phyloP scores from a whole-genome alignment of 139 green algal species.

The Mesotaenium endlicherianum region DNA sequence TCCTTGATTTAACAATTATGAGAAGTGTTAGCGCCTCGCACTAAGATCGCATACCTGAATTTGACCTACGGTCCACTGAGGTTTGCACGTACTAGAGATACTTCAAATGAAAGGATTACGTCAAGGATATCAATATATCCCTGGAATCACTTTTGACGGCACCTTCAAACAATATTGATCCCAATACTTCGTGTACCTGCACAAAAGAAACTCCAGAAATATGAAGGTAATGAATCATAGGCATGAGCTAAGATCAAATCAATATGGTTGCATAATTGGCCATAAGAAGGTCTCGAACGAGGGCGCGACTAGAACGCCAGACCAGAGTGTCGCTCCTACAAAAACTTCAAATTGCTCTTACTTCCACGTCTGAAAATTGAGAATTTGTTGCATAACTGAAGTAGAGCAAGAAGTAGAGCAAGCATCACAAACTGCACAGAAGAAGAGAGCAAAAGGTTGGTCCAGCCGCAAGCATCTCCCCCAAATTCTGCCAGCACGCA shows the following conservation, averaged over 20 bases:
- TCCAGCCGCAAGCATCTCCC: no score
- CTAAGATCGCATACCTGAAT: no score
- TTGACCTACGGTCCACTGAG: no score
- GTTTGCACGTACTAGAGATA: no score
- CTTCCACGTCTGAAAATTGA: not conserved
- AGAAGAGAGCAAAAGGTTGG: no score
- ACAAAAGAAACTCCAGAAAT: not conserved
- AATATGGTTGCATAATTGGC: not conserved
- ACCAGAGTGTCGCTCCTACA: not conserved
- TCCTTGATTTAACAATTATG: no score
- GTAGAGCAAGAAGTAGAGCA: no score
- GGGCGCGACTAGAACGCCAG: not conserved
- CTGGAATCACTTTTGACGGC: slow-evolving; percentile 66
- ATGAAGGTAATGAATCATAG: not conserved
- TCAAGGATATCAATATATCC: slow-evolving; percentile 65
- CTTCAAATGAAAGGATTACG: no score
- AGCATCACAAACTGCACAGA: no score
- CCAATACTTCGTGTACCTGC: slow-evolving; percentile 65
- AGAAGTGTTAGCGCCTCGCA: no score
- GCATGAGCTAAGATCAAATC: not conserved
- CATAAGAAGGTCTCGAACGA: not conserved
- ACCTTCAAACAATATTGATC: slow-evolving; percentile 64
- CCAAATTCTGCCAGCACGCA: no score
- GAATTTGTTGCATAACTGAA: no score
- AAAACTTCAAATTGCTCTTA: not conserved